These are phyloP conservation scores for Leccinum angustisporum DNA, from an alignment of 1,284 basidiomycete genomes.

Conservation along the genomic window DNA sequence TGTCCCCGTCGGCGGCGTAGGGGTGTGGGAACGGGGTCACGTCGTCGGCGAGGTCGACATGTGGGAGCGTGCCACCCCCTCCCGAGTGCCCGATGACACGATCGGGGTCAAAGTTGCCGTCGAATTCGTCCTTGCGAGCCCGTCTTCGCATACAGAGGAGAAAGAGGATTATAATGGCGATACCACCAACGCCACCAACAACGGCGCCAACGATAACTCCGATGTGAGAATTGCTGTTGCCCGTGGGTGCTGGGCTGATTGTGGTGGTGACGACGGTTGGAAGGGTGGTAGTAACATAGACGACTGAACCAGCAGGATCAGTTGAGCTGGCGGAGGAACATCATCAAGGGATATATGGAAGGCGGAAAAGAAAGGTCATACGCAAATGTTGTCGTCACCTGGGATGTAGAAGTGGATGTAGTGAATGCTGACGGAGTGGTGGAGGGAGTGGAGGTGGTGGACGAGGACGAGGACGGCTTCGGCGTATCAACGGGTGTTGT, in stretches of 20 bases:
- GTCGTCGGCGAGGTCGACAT: constrained; percentile 40
- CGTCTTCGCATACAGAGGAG: constrained; percentile 27
- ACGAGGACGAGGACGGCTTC: neutral
- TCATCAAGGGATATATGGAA: neutral
- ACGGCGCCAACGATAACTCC: constrained; percentile 30
- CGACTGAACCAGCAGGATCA: constrained; percentile 20
- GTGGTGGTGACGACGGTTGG: constrained; percentile 19
- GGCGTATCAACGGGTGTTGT: neutral
- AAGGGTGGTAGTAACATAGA: constrained; percentile 19
- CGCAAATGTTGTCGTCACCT: constrained; percentile 18
- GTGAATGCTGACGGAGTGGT: neutral
- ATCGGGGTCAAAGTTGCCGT: constrained; percentile 54
- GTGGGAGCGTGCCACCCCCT: constrained; percentile 33
- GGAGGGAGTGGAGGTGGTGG: neutral
- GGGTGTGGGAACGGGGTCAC: constrained; percentile 35
- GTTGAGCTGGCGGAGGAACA: constrained; percentile 21
- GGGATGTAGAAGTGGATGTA: constrained; percentile 12
- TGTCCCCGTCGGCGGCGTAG: constrained; percentile 14
- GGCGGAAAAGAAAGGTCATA: constrained; percentile 7
- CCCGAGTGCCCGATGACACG: constrained; percentile 31
- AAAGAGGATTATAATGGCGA: constrained; percentile 21
- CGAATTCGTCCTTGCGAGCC: constrained; percentile 39
- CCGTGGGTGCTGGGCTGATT: neutral
- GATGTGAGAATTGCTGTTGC: constrained; percentile 14
- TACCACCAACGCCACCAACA: constrained; percentile 27